phyloP scores from a whole-genome alignment of 1,139 yeast genomes.

The Debaryomycetaceae sp. region DNA sequence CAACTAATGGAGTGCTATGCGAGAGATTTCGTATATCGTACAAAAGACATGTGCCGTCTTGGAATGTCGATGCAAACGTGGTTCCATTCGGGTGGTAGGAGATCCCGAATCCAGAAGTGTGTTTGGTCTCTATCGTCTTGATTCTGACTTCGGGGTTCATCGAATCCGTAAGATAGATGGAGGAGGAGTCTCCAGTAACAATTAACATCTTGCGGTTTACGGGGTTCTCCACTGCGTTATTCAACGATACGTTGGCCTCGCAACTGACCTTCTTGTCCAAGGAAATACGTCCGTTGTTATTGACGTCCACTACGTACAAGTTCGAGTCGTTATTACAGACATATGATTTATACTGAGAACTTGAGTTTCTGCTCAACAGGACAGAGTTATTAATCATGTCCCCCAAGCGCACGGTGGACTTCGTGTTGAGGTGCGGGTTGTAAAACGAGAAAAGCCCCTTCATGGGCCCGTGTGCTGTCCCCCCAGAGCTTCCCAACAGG shows the following conservation, averaged over 20 bases:
- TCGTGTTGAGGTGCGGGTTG: constrained; percentile 43
- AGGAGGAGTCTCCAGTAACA: constrained; percentile 41
- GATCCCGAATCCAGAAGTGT: constrained; percentile 82
- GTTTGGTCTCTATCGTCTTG: constrained; percentile 46
- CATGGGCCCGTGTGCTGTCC: constrained; percentile 21
- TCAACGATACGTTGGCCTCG: constrained; percentile 38
- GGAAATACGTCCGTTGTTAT: constrained; percentile 40
- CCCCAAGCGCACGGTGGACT: constrained; percentile 60
- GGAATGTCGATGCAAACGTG: constrained; percentile 77
- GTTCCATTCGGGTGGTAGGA: constrained; percentile 72
- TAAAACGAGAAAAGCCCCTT: constrained; percentile 64
- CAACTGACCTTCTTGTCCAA: constrained; percentile 29
- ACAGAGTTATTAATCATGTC: constrained; percentile 83
- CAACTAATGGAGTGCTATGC: constrained; percentile 42
- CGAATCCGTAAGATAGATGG: constrained; percentile 38
- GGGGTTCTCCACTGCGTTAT: constrained; percentile 36
- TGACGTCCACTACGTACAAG: constrained; percentile 62
- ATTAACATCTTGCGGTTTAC: constrained; percentile 26
- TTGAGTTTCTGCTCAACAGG: constrained; percentile 43
- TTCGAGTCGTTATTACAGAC: constrained; percentile 81
- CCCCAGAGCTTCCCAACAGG: constrained; percentile 13
- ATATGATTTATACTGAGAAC: constrained; percentile 48
- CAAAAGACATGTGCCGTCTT: constrained; percentile 74
- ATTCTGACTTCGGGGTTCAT: constrained; percentile 17
- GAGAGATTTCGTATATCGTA: constrained; percentile 68